phyloP scores from a whole-genome alignment of 176 grass and related monocot genomes.

The barley (Hordeum vulgare) region MorexV3_pseudomolecules_assembly NC_058518.1:2205989-2206488 shows the following conservation, averaged over 20 bases:
- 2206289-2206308: background rate
- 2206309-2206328: background rate
- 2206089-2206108: background rate
- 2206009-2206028: background rate
- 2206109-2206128: accelerated
- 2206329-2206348: background rate
- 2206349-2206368: background rate
- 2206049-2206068: background rate
- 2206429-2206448: background rate
- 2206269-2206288: background rate
- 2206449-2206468: background rate
- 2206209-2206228: background rate
- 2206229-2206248: too few species aligned
- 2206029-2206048: accelerated
- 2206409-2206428: background rate
- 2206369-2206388: background rate
- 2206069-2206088: background rate
- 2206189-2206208: background rate
- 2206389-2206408: background rate
- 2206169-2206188: background rate
- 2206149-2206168: background rate
- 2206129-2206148: background rate
- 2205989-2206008: background rate
- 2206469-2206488: background rate
- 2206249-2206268: background rate